Evolutionary conservation across 2,329 filamentous ascomycete species (phyloP), one percentile per base, ranked within the genome.

Genomic region (Talaromyces pinophilus): DNA sequence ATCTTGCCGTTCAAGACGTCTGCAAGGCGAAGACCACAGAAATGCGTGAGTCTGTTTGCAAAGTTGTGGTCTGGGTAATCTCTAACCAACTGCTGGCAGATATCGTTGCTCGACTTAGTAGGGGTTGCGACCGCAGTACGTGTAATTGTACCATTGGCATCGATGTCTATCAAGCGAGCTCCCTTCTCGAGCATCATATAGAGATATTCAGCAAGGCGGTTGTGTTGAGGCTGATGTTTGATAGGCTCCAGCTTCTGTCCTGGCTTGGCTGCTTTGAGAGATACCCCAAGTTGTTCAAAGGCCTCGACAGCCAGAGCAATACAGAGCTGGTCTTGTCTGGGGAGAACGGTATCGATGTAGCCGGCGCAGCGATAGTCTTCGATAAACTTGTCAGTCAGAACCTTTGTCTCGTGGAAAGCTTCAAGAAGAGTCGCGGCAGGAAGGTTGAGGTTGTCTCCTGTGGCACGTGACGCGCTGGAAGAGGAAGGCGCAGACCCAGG

Each of bases 1-100:
- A 66, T 67, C 0, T 68, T 63, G 0, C 81, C 82, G 0, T 69
- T 70, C 0, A 84, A 71, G 61, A 77, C 80, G 0, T 75, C 73
- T 0, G 70, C 72, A 3, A 76, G 64, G 5, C 63, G 63, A 15
- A 59, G 66, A 0, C 72, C 73, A 1, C 70, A 70, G 38, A 67
- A 71, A n/a, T 67, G 70, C 1, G 70, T 68, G 2, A 75, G 67
- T 13, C 67, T 70, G 35, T 74, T 75, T 1, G 74, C 72, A 1
- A 66, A 67, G 7, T 63, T 68, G 54, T 74, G 71, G 6, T 75
- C 74, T 0, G 76, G 76, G 55, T 72, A 72, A 2, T 60, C 62
- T 2, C 8, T 46, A 0, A 74, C 65, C 10, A 80, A 69, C 4
- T 77, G 71, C 13, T 76, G 42, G 2, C 78, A 66, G 5, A 79